A percentile compares a stretch with the other conserved stretches of the same genome.
phyloP scores from a whole-genome alignment of 345 rosid species.

The Tarenaya hassleriana region DNA sequence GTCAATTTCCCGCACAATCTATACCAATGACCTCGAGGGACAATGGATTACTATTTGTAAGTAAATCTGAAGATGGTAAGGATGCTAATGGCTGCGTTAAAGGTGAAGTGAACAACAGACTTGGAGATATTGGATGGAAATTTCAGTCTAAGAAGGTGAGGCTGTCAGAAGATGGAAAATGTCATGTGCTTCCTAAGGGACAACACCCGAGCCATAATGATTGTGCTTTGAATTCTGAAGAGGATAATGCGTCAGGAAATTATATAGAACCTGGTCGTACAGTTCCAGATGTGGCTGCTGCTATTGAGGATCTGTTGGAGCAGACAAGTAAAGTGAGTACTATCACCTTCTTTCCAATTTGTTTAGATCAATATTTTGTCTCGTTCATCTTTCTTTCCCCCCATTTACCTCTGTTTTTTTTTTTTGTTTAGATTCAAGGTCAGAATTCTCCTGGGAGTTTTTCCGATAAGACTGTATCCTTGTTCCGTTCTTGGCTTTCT shows the following conservation, averaged over 20 bases:
- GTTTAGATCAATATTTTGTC: constrained; percentile 14
- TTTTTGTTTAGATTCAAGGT: constrained; percentile 59
- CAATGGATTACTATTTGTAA: constrained; percentile 40
- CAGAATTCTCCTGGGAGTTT: constrained; percentile 51
- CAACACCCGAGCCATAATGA: constrained; percentile 30
- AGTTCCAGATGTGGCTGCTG: constrained; percentile 86
- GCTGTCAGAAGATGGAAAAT: constrained; percentile 35
- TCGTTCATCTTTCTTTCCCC: constrained; percentile 25
- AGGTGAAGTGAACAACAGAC: constrained; percentile 26
- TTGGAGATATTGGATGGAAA: constrained; percentile 32
- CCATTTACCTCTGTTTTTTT: constrained; percentile 14
- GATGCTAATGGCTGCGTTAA: constrained; percentile 14
- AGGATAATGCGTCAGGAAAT: constrained; percentile 28
- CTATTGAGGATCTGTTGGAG: constrained; percentile 86
- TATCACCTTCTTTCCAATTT: constrained; percentile 16
- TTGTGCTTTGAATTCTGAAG: constrained; percentile 28
- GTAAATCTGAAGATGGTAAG: constrained; percentile 42
- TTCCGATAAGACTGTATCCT: constrained; percentile 63
- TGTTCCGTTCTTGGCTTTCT: constrained; percentile 15
- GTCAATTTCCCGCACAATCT: constrained; percentile 65
- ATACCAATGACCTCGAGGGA: constrained; percentile 40
- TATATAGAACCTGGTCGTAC: constrained; percentile 40
- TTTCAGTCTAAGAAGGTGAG: constrained; percentile 51
- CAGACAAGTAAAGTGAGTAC: constrained; percentile 74
- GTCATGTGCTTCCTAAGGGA: constrained; percentile 30